Conservation (phyloP, 768 basidiomycete genomes). For the Russula olivacea region DNA sequence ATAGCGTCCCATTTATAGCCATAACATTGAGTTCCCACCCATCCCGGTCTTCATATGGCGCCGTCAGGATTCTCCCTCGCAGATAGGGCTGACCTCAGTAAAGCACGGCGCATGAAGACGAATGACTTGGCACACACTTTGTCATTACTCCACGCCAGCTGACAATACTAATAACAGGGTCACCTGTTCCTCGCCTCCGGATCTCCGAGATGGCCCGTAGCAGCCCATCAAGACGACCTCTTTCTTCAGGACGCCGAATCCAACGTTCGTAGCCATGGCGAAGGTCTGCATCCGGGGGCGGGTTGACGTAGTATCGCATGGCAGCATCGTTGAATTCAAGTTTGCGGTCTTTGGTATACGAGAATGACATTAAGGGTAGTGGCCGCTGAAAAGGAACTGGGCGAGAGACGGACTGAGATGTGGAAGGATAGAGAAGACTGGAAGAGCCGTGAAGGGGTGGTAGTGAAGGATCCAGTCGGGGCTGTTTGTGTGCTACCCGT, state of each 20-base stretch:
- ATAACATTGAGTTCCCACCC: conserved; percentile 81
- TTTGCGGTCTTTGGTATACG: conserved; percentile 50
- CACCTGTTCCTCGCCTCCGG: conserved; percentile 34
- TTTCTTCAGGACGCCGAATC: conserved; percentile 58
- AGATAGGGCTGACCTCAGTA: conserved; percentile 17
- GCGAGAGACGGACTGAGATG: conserved; percentile 16
- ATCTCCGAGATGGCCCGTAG: conserved; percentile 49
- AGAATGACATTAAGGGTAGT: conserved; percentile 62
- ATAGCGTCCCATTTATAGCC: conserved; percentile 61
- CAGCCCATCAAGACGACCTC: conserved; percentile 62
- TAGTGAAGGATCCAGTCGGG: not conserved
- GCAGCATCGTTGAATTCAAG: conserved; percentile 65
- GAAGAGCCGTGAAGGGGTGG: not conserved
- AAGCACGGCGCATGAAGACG: conserved; percentile 14
- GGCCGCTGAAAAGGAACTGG: conserved; percentile 61
- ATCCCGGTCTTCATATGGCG: conserved; percentile 78
- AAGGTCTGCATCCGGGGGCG: conserved; percentile 61
- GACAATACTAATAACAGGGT: conserved; percentile 50
- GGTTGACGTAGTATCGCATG: conserved; percentile 63
- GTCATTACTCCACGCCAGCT: conserved; percentile 83
- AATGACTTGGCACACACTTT: conserved; percentile 45
- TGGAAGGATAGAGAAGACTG: conserved; percentile 26
- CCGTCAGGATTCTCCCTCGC: conserved; percentile 66
- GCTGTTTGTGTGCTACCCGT: not conserved
- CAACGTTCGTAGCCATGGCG: conserved; percentile 69